Evolutionary conservation across 345 rosid species (phyloP).

Genomic region (Raphanus sativus): DNA sequence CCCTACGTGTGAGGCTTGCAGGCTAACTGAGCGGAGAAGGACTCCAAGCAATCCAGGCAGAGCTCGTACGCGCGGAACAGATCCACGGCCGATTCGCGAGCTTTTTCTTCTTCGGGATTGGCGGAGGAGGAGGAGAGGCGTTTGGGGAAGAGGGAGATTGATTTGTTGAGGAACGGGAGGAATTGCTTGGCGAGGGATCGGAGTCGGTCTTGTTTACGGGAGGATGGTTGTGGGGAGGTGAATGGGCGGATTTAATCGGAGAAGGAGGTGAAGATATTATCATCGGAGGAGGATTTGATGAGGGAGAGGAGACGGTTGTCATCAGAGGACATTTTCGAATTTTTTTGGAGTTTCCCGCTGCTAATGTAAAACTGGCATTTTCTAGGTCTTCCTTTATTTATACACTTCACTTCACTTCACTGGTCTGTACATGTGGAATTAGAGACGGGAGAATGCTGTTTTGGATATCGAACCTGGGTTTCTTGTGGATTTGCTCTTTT

Average conservation of each 20-base stretch:
- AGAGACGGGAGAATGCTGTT: too few species aligned
- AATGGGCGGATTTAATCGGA: constrained; percentile 61
- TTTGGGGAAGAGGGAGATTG: constrained; percentile 67
- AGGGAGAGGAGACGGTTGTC: constrained; percentile 51
- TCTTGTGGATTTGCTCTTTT: not conserved
- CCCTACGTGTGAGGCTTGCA: constrained; percentile 51
- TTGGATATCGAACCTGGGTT: not conserved
- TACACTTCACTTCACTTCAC: not conserved
- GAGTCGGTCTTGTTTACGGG: constrained; percentile 39
- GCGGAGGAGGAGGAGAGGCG: constrained; percentile 43
- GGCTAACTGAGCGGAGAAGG: constrained; percentile 65
- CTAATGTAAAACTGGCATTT: not conserved
- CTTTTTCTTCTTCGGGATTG: not conserved
- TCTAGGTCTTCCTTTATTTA: not conserved
- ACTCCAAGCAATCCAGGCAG: constrained; percentile 69
- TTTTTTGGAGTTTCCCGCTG: not conserved
- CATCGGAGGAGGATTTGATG: constrained; percentile 45
- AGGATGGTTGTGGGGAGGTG: constrained; percentile 30
- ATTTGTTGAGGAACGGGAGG: constrained; percentile 71
- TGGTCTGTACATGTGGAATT: not conserved
- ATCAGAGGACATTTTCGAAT: constrained; percentile 38
- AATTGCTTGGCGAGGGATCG: constrained; percentile 74
- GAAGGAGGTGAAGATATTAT: constrained; percentile 48
- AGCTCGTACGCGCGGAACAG: constrained; percentile 55
- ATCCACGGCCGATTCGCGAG: constrained; percentile 32